Conservation (phyloP, 2,329 filamentous ascomycete genomes). For the Colletotrichum sp. region DNA sequence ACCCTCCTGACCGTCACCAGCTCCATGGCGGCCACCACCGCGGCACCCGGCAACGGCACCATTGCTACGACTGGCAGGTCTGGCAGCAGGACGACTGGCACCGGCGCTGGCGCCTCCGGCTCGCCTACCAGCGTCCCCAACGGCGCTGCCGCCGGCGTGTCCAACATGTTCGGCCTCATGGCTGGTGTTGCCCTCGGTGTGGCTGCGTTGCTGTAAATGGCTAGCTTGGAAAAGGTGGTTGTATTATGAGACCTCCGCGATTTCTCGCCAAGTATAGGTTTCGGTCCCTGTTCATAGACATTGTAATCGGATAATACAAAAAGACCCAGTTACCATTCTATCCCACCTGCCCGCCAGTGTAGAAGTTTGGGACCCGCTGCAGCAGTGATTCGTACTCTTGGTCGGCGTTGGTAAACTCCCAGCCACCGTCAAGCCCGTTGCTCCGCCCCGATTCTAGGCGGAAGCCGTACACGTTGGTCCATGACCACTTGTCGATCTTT, state of each 20-base stretch:
- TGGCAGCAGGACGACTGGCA: background rate
- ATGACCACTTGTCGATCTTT: background rate
- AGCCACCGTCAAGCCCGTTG: conserved; percentile 21
- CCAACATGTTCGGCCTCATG: background rate
- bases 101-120: background rate
- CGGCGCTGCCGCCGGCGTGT: background rate
- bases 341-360: background rate
- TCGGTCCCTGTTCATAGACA: background rate
- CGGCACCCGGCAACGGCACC: background rate
- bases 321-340: background rate
- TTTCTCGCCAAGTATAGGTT: background rate
- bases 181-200: background rate
- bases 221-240: background rate
- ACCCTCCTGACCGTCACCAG: background rate
- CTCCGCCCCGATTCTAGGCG: background rate
- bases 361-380: conserved; percentile 26
- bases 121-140: background rate
- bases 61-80: background rate
- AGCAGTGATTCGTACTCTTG: conserved; percentile 28
- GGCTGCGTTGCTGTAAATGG: background rate
- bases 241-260: background rate
- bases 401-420: conserved; percentile 29
- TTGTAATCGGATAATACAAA: background rate
- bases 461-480: conserved; percentile 10
- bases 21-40: background rate